Evolutionary conservation across 352 stramenopile genomes (phyloP).

Genomic region (Phytophthora vignae): DNA sequence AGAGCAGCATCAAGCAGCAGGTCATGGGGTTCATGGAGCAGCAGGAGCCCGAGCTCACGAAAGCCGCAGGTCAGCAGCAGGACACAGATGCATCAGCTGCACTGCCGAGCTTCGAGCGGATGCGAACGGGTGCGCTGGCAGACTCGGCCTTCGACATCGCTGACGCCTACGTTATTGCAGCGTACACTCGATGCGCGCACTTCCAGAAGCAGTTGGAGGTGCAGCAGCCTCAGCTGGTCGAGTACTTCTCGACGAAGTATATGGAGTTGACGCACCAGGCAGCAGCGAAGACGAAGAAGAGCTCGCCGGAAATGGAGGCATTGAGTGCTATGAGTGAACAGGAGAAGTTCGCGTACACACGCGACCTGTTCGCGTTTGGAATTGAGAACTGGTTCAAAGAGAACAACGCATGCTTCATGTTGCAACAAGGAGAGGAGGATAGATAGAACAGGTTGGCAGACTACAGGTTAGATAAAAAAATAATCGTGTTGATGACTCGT

Average conservation of each 20-base stretch:
- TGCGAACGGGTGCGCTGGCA: conserved; percentile 47
- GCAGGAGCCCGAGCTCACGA: conserved; percentile 48
- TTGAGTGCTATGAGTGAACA: conserved; percentile 48
- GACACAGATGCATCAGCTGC: conserved; percentile 14
- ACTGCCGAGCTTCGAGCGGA: conserved; percentile 38
- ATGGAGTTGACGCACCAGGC: conserved; percentile 40
- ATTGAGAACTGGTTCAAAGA: conserved; percentile 71
- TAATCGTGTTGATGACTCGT: conserved; percentile 34
- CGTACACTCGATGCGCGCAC: conserved; percentile 65
- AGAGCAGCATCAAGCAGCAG: conserved; percentile 69
- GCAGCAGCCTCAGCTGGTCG: conserved; percentile 29
- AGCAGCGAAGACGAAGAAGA: conserved; percentile 42
- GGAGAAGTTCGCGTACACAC: conserved; percentile 45
- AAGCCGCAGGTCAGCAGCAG: conserved; percentile 2
- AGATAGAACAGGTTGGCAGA: no score
- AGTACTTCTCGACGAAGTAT: conserved; percentile 58
- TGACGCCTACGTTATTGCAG: conserved; percentile 84
- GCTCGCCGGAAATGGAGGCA: conserved; percentile 42
- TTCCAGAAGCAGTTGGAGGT: conserved; percentile 54
- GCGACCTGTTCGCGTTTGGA: conserved; percentile 50
- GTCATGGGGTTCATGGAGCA: conserved; percentile 71
- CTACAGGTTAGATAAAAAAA: conserved; percentile 39
- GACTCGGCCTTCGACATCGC: conserved; percentile 79
- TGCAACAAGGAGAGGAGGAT: conserved; percentile 13
- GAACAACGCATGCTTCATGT: conserved; percentile 31